Percentiles rank a stretch among this genome's conserved stretches.
phyloP scores from a whole-genome alignment of 1,284 basidiomycete species.

The Sanghuangporus weigelae region DNA sequence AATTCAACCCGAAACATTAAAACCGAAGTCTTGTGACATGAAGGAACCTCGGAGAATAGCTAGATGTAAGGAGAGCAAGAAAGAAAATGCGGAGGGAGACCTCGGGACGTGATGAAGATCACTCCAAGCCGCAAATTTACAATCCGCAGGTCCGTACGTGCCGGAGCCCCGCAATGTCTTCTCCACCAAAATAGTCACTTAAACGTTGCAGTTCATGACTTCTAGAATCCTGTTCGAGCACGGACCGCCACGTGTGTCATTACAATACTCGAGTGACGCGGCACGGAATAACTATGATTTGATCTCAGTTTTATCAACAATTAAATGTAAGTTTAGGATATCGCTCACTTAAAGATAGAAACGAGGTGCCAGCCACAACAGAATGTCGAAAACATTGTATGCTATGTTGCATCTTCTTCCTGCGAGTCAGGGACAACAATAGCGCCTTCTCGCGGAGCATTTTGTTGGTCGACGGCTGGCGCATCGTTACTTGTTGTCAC shows the following conservation, averaged over 20 bases:
- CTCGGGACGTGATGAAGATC: not conserved
- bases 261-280: not conserved
- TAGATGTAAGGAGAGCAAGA: not conserved
- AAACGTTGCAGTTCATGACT: not conserved
- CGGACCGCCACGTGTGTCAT: not conserved
- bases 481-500: not conserved
- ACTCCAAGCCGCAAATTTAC: not conserved
- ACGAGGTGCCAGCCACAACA: not conserved
- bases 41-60: not conserved
- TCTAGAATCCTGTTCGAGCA: not conserved
- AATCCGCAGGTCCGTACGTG: not conserved
- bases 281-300: not conserved
- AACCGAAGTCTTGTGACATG: not conserved
- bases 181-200: not conserved
- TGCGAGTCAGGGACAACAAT: constrained; percentile 1
- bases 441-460: not conserved
- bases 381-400: not conserved
- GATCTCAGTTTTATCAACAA: not conserved
- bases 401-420: not conserved
- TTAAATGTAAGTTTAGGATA: not conserved
- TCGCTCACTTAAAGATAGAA: not conserved
- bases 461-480: not conserved
- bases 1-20: not conserved
- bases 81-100: not conserved
- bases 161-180: not conserved